A percentile compares a stretch with the other conserved stretches of the same genome.
Evolutionary conservation across 805 yeast species (phyloP).

Genomic region (Grigorovia transvaalensis): DNA sequence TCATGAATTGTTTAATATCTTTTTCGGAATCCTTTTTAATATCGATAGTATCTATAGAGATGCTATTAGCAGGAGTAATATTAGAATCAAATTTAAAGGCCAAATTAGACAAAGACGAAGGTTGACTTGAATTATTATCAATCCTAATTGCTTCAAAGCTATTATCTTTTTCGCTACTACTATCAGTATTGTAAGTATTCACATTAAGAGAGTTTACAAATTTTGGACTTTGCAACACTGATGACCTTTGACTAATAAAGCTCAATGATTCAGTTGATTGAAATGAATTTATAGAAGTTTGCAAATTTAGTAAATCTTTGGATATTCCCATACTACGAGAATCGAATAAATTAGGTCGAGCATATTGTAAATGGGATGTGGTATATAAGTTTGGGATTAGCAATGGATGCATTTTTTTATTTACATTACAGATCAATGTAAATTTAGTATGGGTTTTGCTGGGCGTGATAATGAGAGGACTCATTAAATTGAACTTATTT

Average conservation of each 20-base stretch:
- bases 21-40: neutral
- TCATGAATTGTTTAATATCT: neutral
- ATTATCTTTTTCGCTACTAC: too few species aligned
- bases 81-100: too few species aligned
- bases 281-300: neutral
- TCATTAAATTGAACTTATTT: neutral
- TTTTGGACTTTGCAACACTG: neutral
- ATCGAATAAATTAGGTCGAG: neutral
- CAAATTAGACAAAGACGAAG: too few species aligned
- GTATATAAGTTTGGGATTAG: constrained; percentile 3
- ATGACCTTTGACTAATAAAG: neutral
- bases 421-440: constrained; percentile 4
- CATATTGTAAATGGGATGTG: neutral
- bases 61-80: too few species aligned
- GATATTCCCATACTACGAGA: neutral
- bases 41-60: neutral
- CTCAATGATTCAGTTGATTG: neutral
- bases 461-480: too few species aligned
- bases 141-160: too few species aligned
- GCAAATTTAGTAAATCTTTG: neutral
- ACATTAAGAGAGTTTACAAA: neutral
- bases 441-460: neutral
- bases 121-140: neutral
- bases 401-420: constrained; percentile 8
- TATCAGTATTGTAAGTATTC: neutral